A percentile compares a stretch with the other conserved stretches of the same genome.
phyloP scores from a whole-genome alignment of 2,329 filamentous ascomycete genomes.

The Fusarium sarcochroum region DNA sequence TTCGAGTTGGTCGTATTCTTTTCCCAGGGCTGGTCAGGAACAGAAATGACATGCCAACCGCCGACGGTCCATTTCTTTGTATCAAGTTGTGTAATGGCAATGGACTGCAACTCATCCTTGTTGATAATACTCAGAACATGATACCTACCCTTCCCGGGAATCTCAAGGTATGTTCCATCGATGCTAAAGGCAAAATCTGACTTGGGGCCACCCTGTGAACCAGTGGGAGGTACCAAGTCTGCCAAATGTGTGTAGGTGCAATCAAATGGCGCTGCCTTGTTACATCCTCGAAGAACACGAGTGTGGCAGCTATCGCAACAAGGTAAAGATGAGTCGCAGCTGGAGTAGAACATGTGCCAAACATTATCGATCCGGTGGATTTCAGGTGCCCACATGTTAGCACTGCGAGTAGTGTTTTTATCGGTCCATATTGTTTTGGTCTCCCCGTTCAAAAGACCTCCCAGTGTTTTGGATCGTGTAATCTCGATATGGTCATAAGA shows the following conservation, averaged over 20 bases:
- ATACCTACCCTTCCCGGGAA: slow-evolving; percentile 13
- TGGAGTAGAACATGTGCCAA: slow-evolving; percentile 35
- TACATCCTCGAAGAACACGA: slow-evolving; percentile 17
- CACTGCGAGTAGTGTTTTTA: slow-evolving; percentile 23
- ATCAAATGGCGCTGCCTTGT: slow-evolving; percentile 9
- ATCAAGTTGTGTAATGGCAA: slow-evolving; percentile 22
- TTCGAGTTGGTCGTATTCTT: slow-evolving; percentile 22
- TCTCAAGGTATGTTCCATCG: slow-evolving; percentile 28
- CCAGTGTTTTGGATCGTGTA: background rate
- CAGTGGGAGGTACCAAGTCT: slow-evolving; percentile 19
- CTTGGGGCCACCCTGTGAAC: slow-evolving; percentile 8
- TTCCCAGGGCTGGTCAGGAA: slow-evolving; percentile 27
- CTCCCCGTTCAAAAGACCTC: slow-evolving; percentile 15
- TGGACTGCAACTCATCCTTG: slow-evolving; percentile 14
- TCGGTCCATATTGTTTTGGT: slow-evolving; percentile 30
- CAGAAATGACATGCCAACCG: slow-evolving; percentile 27
- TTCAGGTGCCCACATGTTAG: slow-evolving; percentile 33
- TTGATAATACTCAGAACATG: slow-evolving; percentile 26
- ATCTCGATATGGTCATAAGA: slow-evolving; percentile 19
- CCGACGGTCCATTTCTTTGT: slow-evolving; percentile 24
- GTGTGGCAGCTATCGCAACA: slow-evolving; percentile 30
- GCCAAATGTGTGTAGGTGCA: slow-evolving; percentile 23
- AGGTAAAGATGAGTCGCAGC: slow-evolving; percentile 10
- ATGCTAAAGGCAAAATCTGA: slow-evolving; percentile 25
- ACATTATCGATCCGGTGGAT: slow-evolving; percentile 23